Evolutionary conservation across 2,329 filamentous ascomycete genomes (phyloP), one percentile per base, ranked within the genome.

Genomic region (Lecanoromycetidae sp.): DNA sequence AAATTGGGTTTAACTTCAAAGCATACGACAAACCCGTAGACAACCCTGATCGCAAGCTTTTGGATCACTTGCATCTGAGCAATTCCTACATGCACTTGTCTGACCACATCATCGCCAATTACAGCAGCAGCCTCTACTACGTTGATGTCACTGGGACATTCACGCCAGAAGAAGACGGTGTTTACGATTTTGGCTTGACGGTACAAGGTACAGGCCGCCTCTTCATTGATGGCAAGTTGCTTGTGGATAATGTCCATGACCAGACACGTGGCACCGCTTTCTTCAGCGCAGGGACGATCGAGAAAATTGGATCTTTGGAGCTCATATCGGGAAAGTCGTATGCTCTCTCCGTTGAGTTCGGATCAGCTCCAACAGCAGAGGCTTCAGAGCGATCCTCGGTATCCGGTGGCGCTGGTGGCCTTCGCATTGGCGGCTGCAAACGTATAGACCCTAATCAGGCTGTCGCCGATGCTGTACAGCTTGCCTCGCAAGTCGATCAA

Each of bases 401-500:
- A 10, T 62, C 74, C 13, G 72, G 77, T 45, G 74, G 74, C 20
- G 69, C 71, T 34, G 79, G 80, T 37, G 77, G 76, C 1, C 71
- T 84, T 39, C 71, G 79, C 37, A 67, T 84, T 23, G 79, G 80
- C 30, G 76, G 74, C 17, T 74, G 71, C 60, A 75, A 73, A 54
- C 69, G 75, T 32, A 72, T 80, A 37, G 71, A 78, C 54, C 64
- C 71, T 30, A 64, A 75, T 47, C 69, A 72, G 13, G 76, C 81
- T 57, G 78, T 87, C 47, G 65, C 73, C 41, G 71, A 79, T 51
- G 84, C 85, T 0, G 80, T 82, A 1, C 69, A 74, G 23, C 68
- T 83, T 5, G 86, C 86, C 25, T 74, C 72, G 58, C 71, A 75
- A 34, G 80, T 80, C 1, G 84, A 90, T 48, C 82, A 88, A 58